Conservation (phyloP, 176 grass and related monocot species). For the Elymus sibiricus region DNA sequence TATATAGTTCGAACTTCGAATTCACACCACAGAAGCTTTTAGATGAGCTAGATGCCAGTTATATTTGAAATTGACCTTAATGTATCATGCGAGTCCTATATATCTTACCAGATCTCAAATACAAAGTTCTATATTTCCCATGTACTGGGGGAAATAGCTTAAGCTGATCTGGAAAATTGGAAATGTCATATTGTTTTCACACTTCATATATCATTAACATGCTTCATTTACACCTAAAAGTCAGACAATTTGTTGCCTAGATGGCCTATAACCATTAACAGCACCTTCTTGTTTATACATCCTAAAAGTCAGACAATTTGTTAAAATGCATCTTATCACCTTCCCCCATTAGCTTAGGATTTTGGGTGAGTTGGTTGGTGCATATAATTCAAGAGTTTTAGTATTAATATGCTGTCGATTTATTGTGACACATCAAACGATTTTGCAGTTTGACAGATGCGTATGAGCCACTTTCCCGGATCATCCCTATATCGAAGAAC, state of each 20-base stretch:
- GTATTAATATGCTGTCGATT: constrained; percentile 8
- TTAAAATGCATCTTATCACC: background rate
- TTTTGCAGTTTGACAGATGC: constrained; percentile 77
- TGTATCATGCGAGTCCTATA: background rate
- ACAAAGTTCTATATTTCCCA: background rate
- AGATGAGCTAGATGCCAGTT: background rate
- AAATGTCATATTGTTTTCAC: background rate
- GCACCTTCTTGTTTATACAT: background rate
- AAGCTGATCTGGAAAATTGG: background rate
- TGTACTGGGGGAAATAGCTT: background rate
- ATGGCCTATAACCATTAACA: background rate
- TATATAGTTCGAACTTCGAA: background rate
- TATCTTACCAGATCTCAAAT: background rate
- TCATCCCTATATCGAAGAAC: constrained; percentile 94
- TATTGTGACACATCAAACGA: constrained; percentile 16
- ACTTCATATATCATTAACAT: constrained; percentile 8
- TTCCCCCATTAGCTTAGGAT: background rate
- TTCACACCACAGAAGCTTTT: background rate
- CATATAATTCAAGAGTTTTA: background rate
- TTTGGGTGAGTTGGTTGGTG: background rate
- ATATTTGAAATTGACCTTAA: background rate
- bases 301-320: background rate
- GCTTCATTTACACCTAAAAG: constrained; percentile 2
- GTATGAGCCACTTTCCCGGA: constrained; percentile 69
- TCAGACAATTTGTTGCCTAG: background rate